These are phyloP conservation scores for Microthyrium microscopicum DNA, from an alignment of 2,329 filamentous ascomycete species.

Conservation along the genomic window DNA sequence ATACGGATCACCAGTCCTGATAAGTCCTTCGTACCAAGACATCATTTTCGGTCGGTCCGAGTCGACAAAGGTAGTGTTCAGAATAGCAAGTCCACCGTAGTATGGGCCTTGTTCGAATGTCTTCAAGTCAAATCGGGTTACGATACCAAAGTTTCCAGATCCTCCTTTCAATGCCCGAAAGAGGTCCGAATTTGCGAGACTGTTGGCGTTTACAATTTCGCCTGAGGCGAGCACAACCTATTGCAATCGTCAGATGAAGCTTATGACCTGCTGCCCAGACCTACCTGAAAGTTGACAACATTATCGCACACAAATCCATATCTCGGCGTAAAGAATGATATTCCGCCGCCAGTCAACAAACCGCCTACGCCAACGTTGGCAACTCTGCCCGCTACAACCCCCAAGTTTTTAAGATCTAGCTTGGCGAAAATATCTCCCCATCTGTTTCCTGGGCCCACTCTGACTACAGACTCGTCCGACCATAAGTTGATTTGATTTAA, in stretches of 20 bases:
- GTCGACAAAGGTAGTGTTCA: background rate
- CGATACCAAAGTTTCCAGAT: conserved; percentile 21
- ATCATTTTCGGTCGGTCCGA: background rate
- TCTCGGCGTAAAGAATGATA: conserved; percentile 7
- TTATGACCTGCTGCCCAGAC: background rate
- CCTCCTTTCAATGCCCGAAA: conserved; percentile 21
- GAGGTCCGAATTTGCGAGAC: conserved; percentile 13
- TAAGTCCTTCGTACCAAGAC: no score
- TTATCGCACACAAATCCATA: conserved; percentile 6
- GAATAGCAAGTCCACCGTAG: background rate
- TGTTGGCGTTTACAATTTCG: conserved; percentile 16
- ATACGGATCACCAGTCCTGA: conserved; percentile 2
- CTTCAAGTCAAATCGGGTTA: conserved; percentile 14
- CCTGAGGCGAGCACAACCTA: conserved; percentile 22
- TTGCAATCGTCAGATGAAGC: conserved; percentile 16
- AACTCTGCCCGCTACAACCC: conserved; percentile 5
- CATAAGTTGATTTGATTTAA: conserved; percentile 4
- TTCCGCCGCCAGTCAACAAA: conserved; percentile 7
- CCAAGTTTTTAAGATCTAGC: conserved; percentile 4
- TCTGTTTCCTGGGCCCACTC: conserved; percentile 5
- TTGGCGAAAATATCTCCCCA: conserved; percentile 8
- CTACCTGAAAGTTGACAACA: conserved; percentile 4
- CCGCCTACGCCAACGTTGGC: conserved; percentile 6
- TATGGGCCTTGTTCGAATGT: conserved; percentile 4
- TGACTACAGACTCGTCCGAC: background rate